Conservation (phyloP, 1,284 basidiomycete genomes). For the Cryptococcus sp. region DNA sequence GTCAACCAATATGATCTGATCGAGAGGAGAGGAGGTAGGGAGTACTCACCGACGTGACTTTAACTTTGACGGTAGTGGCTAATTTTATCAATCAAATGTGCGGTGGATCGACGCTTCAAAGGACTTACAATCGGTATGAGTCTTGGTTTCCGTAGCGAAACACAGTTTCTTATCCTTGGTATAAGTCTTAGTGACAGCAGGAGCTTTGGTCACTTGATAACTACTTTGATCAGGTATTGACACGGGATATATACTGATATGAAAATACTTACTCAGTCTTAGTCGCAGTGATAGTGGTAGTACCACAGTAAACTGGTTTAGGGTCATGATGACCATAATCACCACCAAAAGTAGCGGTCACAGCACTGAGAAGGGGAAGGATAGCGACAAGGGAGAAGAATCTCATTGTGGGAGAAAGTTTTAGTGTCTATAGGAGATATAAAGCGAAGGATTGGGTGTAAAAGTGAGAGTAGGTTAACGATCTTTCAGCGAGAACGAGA, state of each 20-base stretch:
- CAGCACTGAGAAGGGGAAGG: neutral
- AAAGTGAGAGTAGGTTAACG: too few relatives aligned
- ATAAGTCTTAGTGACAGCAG: conserved; percentile 3
- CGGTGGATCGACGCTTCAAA: neutral
- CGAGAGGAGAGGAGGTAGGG: too few relatives aligned
- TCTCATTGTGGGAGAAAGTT: neutral
- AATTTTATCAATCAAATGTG: neutral
- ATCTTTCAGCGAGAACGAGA: too few relatives aligned
- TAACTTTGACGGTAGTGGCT: conserved; percentile 1
- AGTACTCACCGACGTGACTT: conserved; percentile 1
- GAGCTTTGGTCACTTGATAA: neutral
- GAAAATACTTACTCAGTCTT: neutral
- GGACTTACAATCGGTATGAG: neutral
- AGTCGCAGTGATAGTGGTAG: neutral
- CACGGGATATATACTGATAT: neutral
- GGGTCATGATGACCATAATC: neutral
- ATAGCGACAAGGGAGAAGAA: neutral
- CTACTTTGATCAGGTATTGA: neutral
- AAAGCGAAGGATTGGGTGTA: neutral
- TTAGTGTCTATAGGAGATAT: neutral
- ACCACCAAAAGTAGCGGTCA: neutral
- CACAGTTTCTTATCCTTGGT: conserved; percentile 3
- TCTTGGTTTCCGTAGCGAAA: conserved; percentile 2
- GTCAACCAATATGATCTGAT: neutral
- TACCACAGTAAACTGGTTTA: neutral